Evolutionary conservation across 805 yeast species (phyloP), one percentile per base, ranked within the genome.

Genomic region (Candida nitratophila): DNA sequence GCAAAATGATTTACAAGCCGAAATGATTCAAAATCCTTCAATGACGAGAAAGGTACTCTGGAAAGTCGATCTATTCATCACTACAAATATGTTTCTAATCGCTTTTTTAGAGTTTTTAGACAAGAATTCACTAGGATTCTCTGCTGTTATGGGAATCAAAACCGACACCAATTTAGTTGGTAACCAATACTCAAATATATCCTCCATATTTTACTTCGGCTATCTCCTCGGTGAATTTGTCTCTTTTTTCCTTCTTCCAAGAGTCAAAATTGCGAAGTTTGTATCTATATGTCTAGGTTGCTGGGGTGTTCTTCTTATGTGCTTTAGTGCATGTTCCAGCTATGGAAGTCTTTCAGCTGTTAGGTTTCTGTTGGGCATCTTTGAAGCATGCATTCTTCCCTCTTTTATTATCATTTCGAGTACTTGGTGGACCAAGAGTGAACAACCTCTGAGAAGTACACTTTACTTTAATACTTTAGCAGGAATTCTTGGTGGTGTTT

Each of bases 281-380:
- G 66, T 73, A 3, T 64, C 76, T 11, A 47, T 57, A 0, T 73
- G 71, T 47, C 68, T 81, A 39, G 50, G 79, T 8, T 36, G 74
- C 0, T 82, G 88, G 88, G 88, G 88, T 12, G 54, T 76, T 16
- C 55, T 79, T 36, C 63, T 74, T 34, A 59, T 75, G 17, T 78
- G 73, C 46, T 71, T 83, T 1, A 71, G 61, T 67, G 56, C 69
- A 57, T 34, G 65, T 63, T 48, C 58, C 66, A 55, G 61, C 62
- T 39, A 57, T 66, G 54, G 60, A 59, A 52, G 76, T 65, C 11
- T 66, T 47, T 68, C 61, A 65, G 71, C 70, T 3, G 53, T 73
- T 12, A 61, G 83, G 49, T 64, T 77, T 24, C 49, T 77, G 16
- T 71, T 69, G 50, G 55, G 62, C 22, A 50, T 66, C 12, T 60